Percentiles rank a stretch among this genome's conserved stretches.
phyloP scores from a whole-genome alignment of 1,284 basidiomycete genomes.

The Sanguinoderma infundibulare region DNA sequence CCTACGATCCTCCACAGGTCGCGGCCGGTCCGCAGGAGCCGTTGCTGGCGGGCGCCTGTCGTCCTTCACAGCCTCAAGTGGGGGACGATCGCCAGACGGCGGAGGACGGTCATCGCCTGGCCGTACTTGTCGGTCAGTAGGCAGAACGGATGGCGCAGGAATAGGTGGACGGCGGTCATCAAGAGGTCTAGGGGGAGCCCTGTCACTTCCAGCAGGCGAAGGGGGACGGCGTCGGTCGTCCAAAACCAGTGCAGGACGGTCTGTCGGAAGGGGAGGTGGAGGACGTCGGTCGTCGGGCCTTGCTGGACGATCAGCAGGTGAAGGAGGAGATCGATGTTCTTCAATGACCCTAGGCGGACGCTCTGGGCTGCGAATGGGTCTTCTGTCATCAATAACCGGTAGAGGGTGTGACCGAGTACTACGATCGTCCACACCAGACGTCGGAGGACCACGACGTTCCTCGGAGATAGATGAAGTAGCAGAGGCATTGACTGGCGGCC shows the following conservation, averaged over 20 bases:
- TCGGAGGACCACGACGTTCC: conserved; percentile 20
- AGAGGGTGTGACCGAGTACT: neutral
- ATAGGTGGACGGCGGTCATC: conserved; percentile 19
- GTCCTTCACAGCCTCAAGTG: conserved; percentile 5
- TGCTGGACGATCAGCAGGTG: conserved; percentile 4
- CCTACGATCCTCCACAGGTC: conserved; percentile 24
- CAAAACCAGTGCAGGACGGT: neutral
- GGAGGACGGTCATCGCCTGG: conserved; percentile 16
- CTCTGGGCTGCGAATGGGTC: conserved; percentile 13
- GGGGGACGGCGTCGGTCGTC: conserved; percentile 19
- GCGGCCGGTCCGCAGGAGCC: conserved; percentile 16
- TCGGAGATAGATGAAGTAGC: conserved; percentile 16
- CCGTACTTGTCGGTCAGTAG: conserved; percentile 6
- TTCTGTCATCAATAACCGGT: conserved; percentile 8
- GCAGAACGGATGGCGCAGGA: conserved; percentile 3
- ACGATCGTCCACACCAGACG: conserved; percentile 15
- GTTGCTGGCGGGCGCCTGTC: conserved; percentile 19
- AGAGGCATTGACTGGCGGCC: conserved; percentile 16
- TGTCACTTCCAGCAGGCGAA: conserved; percentile 17
- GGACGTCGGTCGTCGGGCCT: conserved; percentile 20
- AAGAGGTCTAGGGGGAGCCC: conserved; percentile 6
- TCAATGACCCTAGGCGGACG: conserved; percentile 12
- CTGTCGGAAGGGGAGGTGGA: conserved; percentile 1
- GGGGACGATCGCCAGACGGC: conserved; percentile 2
- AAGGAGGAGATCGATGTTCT: conserved; percentile 15